These are phyloP conservation scores for Diaporthe sp. DNA, from an alignment of 2,329 filamentous ascomycete species.

Conservation along the genomic window DNA sequence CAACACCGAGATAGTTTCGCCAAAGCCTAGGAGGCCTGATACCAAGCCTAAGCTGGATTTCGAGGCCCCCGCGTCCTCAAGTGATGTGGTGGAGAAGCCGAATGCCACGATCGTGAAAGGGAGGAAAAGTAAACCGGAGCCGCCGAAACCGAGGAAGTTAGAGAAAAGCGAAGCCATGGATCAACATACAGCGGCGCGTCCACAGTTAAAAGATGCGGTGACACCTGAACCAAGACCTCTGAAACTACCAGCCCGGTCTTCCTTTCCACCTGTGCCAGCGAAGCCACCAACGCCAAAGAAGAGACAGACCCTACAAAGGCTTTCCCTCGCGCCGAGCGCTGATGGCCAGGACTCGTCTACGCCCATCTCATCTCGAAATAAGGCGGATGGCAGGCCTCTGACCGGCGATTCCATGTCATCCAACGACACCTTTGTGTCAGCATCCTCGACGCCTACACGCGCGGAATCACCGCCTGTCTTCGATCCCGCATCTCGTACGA, in stretches of 20 bases:
- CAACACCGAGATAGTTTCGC: conserved; percentile 43
- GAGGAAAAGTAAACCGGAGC: conserved; percentile 8
- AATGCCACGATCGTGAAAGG: background rate
- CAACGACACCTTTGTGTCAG: conserved; percentile 57
- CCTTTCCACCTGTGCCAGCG: background rate
- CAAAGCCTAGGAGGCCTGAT: conserved; percentile 46
- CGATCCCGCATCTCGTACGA: conserved; percentile 11
- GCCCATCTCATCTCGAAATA: background rate
- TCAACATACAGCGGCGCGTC: background rate
- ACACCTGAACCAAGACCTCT: background rate
- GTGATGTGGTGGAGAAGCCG: conserved; percentile 8
- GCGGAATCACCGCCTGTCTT: conserved; percentile 26
- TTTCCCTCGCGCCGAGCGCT: background rate
- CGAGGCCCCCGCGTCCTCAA: conserved; percentile 40
- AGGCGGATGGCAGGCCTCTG: conserved; percentile 26
- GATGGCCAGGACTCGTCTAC: conserved; percentile 32
- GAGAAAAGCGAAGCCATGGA: background rate
- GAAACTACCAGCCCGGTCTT: background rate
- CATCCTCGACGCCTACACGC: conserved; percentile 41
- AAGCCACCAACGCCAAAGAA: conserved; percentile 22
- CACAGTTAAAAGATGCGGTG: background rate
- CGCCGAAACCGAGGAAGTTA: background rate
- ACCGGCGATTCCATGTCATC: conserved; percentile 50
- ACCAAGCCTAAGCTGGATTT: conserved; percentile 46
- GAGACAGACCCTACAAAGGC: conserved; percentile 12